Evolutionary conservation across 2,329 filamentous ascomycete genomes (phyloP), one percentile per base, ranked within the genome.

Genomic region (Shiraia bambusicola): DNA sequence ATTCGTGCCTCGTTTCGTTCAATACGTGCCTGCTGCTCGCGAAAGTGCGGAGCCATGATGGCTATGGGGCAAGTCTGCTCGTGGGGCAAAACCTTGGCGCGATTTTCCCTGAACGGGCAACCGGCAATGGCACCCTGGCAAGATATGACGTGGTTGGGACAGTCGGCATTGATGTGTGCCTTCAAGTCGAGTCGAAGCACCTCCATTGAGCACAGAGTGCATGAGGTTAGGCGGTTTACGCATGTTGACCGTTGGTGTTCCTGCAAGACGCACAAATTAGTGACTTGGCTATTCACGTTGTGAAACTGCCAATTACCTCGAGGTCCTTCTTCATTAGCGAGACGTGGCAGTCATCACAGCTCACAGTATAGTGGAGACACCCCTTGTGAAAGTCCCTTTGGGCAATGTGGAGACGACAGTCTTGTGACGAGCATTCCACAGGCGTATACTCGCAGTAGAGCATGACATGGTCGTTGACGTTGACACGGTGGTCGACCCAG

Each of bases 381-480:
- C 71, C 75, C 42, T 72, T 66, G 28, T 74, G 67, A 28, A 74
- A 63, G 58, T 83, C 75, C 59, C 78, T 83, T 54, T 78, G 74
- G 30, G 72, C 72, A n/a, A 78, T 74, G 34, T 71, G 69, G 47
- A 76, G 68, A 14, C 72, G 69, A 58, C 81, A 84, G 10, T 68
- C 65, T 24, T 65, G 52, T 14, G 69, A 69, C 1, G 76, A 70
- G 45, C 81, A 84, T 43, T 75, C 71, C 15, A 84, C 66, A 27
- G 73, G 63, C 36, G 74, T 72, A 54, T 78, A 78, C 9, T 73
- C 74, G 57, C 81, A 84, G 55, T 84, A 81, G 49, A 78, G 77
- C 57, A 79, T 74, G 36, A 82, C 74, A 58, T 84, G 81, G 44
- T 78, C 73, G 59, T 79, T 73, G 34, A 82, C 71, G 54, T 80